Evolutionary conservation across 306 rosid species (phyloP).

Genomic region (Sicyos edulis): DNA sequence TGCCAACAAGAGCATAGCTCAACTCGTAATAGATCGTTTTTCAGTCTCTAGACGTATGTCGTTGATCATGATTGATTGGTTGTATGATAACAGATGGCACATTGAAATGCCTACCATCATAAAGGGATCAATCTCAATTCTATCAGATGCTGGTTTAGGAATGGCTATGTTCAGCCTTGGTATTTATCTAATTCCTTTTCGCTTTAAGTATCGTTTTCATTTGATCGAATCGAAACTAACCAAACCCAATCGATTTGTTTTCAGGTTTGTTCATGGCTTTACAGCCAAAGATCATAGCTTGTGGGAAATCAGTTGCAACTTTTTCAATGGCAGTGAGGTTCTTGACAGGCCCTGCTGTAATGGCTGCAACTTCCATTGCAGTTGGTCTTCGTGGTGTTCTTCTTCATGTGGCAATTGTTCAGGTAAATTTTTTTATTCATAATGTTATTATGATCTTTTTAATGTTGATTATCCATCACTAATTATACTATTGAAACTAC

Average conservation of each 20-base stretch:
- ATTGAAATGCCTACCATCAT: slow-evolving; percentile 78
- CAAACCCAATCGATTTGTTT: not conserved
- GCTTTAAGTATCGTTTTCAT: not conserved
- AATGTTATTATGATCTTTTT: no score
- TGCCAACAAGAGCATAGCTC: no score
- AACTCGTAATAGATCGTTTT: not conserved
- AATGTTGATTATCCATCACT: no score
- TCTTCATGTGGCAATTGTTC: slow-evolving; percentile 78
- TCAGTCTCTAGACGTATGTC: no score
- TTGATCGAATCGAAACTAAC: not conserved
- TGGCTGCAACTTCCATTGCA: slow-evolving; percentile 73
- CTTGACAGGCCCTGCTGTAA: slow-evolving; percentile 85
- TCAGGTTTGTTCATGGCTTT: slow-evolving; percentile 89
- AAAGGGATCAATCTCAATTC: slow-evolving; percentile 70
- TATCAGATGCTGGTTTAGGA: slow-evolving; percentile 87
- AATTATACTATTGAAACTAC: no score
- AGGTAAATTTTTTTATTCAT: slow-evolving; percentile 31
- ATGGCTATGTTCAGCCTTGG: slow-evolving; percentile 97
- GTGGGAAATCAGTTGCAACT: slow-evolving; percentile 83
- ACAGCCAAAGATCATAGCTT: slow-evolving; percentile 77
- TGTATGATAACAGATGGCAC: slow-evolving; percentile 45
- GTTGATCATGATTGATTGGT: not conserved
- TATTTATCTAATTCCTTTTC: slow-evolving; percentile 11
- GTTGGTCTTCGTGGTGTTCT: slow-evolving; percentile 74
- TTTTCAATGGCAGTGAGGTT: slow-evolving; percentile 93